Base-by-base conservation (phyloP, 169 alveolate genomes). In the Babesia bigemina region DNA sequence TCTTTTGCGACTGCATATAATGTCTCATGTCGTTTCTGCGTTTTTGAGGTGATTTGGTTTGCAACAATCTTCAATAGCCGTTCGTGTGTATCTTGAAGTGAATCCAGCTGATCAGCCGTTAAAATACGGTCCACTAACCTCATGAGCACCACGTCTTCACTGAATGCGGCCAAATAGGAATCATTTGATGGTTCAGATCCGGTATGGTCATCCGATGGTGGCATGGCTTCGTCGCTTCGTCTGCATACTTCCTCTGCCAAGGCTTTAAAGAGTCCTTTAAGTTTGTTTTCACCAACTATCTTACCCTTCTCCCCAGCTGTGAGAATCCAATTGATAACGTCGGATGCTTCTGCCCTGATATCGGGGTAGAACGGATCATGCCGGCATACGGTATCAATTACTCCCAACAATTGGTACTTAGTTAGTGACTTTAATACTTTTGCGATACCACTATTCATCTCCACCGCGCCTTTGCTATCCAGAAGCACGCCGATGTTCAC, bases 361-460 rank as follows among this genome's bases (percentile, higher is more conserved):
- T 63, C 58, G 1, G 12, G 52, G n/a, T 29, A n/a, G 58, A 48
- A 66, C 11, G 44, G 50, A 45, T 53, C 63, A n/a, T 33, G n/a
- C 14, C 76, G 26, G 6, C 52, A 29, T 17, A 67, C 24, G 12
- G 58, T 13, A 39, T 22, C 65, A 13, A 39, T 22, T 0, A 67
- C 42, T 6, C 36, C 48, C 17, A 53, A 2, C n/a, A 67, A 17
- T n/a, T 52, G 58, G 17, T 28, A 19, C 14, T 19, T 21, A 1
- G 61, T 24, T 12, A 56, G 1, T 16, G 26, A 13, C 4, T 21
- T 13, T 56, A 58, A 36, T 11, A 33, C 13, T 24, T 26, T 16
- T n/a, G 16, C 14, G 48, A 42, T 49, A 17, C 29, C 42, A 11
- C 26, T 55, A 70, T 49, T 50, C 22, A 44, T 16, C 33, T 56